These are phyloP conservation scores for Escallonia rubra DNA, from an alignment of 129 eudicot species.

Conservation along the genomic window DNA sequence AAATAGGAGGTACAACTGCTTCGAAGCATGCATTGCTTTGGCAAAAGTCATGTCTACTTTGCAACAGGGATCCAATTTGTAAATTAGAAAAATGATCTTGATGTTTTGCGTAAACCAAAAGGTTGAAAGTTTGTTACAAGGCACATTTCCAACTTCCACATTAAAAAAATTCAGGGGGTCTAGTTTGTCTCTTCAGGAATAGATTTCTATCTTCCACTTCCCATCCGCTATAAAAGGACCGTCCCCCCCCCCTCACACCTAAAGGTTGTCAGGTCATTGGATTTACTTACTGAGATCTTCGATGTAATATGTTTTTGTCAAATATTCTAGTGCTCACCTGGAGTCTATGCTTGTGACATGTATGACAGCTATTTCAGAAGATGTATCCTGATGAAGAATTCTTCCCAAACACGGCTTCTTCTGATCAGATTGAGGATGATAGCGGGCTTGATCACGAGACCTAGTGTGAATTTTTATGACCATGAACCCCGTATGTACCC, in stretches of 20 bases:
- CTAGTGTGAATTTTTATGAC: not conserved
- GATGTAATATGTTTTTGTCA: not conserved
- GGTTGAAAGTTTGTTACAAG: no score
- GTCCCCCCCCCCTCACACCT: not conserved
- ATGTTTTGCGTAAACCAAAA: no score
- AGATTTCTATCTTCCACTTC: no score
- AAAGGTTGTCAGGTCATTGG: not conserved
- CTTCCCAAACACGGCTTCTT: conserved; percentile 43
- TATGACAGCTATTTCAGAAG: conserved; percentile 55
- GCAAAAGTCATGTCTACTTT: no score
- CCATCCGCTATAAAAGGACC: no score
- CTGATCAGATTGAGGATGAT: conserved; percentile 40
- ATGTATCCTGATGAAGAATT: conserved; percentile 66
- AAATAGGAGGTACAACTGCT: no score
- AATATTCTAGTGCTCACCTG: not conserved
- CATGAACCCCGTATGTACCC: not conserved
- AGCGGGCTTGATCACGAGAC: conserved; percentile 33
- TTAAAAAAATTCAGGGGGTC: no score
- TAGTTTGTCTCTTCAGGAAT: no score
- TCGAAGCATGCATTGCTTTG: no score
- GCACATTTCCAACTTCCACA: no score
- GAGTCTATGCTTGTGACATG: not conserved
- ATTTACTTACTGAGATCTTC: conserved; percentile 4
- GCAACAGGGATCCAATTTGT: no score
- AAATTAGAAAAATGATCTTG: no score